Evolutionary conservation across 1,284 basidiomycete genomes (phyloP).

Genomic region (Pholiota adiposa): DNA sequence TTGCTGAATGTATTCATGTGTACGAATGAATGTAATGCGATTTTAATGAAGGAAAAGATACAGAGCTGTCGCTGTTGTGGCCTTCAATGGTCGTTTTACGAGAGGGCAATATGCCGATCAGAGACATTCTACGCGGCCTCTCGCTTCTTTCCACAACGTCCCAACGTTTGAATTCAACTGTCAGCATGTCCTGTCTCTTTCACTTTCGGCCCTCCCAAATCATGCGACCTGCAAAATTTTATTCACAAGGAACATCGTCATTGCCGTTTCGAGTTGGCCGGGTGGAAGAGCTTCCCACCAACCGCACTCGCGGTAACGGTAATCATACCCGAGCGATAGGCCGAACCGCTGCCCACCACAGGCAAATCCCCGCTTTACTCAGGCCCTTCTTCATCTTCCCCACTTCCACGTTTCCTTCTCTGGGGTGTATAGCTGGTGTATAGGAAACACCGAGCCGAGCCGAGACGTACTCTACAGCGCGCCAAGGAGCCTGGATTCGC

Average conservation of each 20-base stretch:
- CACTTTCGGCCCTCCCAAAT: neutral
- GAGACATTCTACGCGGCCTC: no score
- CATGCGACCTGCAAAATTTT: neutral
- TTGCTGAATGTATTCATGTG: no score
- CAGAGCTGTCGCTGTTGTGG: no score
- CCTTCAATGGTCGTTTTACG: no score
- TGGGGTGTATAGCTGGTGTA: conserved; percentile 1
- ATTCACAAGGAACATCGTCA: neutral
- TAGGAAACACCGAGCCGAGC: neutral
- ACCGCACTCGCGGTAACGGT: conserved; percentile 5
- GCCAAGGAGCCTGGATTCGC: no score
- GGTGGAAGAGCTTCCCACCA: conserved; percentile 6
- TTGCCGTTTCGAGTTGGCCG: neutral
- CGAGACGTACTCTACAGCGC: no score
- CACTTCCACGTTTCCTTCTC: conserved; percentile 17
- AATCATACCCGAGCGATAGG: conserved; percentile 4
- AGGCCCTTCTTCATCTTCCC: conserved; percentile 14
- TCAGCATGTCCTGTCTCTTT: no score
- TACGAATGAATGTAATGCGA: no score
- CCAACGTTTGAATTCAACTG: no score
- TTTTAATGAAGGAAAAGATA: no score
- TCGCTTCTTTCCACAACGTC: no score
- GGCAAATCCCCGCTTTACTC: conserved; percentile 12
- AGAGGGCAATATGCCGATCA: no score
- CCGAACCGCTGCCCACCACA: neutral